phyloP scores from a whole-genome alignment of 371 early-diverging fungal genomes.

The Basidiobolus meristosporus region DNA sequence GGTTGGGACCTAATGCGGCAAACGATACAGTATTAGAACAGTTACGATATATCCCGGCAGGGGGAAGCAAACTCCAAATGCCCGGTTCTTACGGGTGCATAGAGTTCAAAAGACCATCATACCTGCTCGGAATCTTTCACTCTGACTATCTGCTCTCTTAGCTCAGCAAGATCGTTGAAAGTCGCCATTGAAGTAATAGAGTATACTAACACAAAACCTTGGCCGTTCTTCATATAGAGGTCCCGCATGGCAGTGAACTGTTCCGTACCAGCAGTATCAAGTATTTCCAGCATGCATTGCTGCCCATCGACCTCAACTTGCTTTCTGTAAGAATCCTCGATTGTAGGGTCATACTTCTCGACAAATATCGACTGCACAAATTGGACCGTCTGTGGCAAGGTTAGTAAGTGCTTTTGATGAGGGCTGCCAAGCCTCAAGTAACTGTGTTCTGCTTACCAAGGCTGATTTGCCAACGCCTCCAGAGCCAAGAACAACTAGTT shows the following conservation, averaged over 20 bases:
- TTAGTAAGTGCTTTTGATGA: no score
- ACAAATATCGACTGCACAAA: constrained; percentile 81
- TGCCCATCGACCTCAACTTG: constrained; percentile 72
- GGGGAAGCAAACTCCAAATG: neutral
- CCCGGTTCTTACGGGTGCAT: neutral
- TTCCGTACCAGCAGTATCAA: constrained; percentile 77
- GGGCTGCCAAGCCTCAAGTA: constrained; percentile 2
- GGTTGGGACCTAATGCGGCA: constrained; percentile 47
- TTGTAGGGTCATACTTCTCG: constrained; percentile 80
- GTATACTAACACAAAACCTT: constrained; percentile 72
- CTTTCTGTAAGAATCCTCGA: constrained; percentile 79
- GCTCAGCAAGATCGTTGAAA: constrained; percentile 56
- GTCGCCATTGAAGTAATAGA: constrained; percentile 66
- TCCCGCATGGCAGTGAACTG: constrained; percentile 87
- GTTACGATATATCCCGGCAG: neutral
- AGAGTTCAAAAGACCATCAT: constrained; percentile 4
- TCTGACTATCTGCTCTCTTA: constrained; percentile 58
- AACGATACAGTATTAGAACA: neutral
- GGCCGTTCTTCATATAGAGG: constrained; percentile 80
- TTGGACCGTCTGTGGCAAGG: constrained; percentile 83
- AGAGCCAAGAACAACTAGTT: constrained; percentile 73
- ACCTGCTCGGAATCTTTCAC: constrained; percentile 70
- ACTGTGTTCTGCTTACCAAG: constrained; percentile 28
- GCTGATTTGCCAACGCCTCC: constrained; percentile 88
- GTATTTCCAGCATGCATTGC: constrained; percentile 75